Percentiles rank a stretch among this genome's conserved stretches.
Evolutionary conservation across 768 basidiomycete genomes (phyloP).

Genomic region (Russula olivacea): DNA sequence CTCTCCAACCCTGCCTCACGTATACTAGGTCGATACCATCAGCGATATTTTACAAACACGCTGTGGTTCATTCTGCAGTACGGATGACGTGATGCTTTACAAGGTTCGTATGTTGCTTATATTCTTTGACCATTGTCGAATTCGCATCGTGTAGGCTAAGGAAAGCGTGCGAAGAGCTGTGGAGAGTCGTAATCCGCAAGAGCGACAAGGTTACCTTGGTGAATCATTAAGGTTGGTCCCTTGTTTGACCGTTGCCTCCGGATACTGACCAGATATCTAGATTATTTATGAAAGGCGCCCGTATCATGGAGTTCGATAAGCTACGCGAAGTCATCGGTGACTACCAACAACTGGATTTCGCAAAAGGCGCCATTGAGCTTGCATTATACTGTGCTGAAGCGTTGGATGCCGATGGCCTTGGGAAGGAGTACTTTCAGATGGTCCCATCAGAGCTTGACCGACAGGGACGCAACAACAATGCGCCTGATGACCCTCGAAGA

Average conservation of each 20-base stretch:
- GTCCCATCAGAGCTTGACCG: constrained; percentile 27
- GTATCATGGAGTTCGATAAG: constrained; percentile 76
- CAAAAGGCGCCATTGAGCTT: constrained; percentile 80
- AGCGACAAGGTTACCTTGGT: constrained; percentile 71
- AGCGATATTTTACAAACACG: constrained; percentile 90
- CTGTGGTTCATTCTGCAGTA: constrained; percentile 96
- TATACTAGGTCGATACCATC: constrained; percentile 82
- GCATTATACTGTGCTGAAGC: constrained; percentile 78
- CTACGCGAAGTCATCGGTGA: constrained; percentile 84
- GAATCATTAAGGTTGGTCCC: constrained; percentile 76
- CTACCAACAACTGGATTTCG: constrained; percentile 78
- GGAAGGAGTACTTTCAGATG: constrained; percentile 69
- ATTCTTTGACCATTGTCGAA: not conserved
- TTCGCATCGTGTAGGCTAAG: constrained; percentile 54
- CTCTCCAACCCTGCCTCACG: not conserved
- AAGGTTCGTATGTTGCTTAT: constrained; percentile 49
- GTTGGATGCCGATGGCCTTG: constrained; percentile 69
- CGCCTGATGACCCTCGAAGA: constrained; percentile 40
- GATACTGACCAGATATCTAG: constrained; percentile 36
- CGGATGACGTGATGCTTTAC: constrained; percentile 96
- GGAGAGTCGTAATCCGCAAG: constrained; percentile 65
- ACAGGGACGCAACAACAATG: not conserved
- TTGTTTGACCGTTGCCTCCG: not conserved
- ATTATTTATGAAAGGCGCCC: constrained; percentile 82
- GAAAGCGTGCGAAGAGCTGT: constrained; percentile 90